These are phyloP conservation scores for Naganishia antarctica DNA, from an alignment of 768 basidiomycete genomes.

Conservation along the genomic window DNA sequence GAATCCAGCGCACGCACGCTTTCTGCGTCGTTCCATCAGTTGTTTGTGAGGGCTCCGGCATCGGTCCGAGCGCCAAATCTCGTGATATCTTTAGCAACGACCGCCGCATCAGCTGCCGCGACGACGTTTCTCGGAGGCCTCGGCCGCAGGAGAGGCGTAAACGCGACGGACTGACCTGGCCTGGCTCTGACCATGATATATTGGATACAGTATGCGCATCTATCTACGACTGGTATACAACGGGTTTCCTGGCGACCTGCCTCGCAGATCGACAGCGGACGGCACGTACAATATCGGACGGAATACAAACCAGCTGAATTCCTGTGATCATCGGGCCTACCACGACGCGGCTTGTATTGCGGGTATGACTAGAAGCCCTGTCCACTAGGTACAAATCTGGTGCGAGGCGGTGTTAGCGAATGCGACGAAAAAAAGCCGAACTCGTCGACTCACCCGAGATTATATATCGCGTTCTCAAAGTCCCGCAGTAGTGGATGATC, in stretches of 20 bases:
- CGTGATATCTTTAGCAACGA: neutral
- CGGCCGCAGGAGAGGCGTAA: neutral
- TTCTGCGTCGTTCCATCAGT: too few relatives aligned
- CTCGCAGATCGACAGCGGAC: neutral
- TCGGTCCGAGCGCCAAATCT: neutral
- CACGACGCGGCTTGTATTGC: too few relatives aligned
- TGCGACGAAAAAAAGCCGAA: neutral
- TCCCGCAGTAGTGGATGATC: constrained; percentile 32
- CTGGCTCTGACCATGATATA: neutral
- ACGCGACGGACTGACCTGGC: neutral
- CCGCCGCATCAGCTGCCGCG: neutral
- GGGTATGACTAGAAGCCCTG: constrained; percentile 32
- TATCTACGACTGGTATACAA: neutral
- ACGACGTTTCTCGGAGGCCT: neutral
- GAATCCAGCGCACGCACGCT: too few relatives aligned
- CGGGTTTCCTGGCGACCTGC: neutral
- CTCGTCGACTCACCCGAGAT: constrained; percentile 30
- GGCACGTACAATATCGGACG: too few relatives aligned
- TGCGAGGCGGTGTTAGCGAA: neutral
- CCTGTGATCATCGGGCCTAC: too few relatives aligned
- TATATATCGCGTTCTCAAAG: constrained; percentile 42
- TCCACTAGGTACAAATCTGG: constrained; percentile 38
- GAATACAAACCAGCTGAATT: too few relatives aligned
- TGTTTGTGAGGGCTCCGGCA: neutral
- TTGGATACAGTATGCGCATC: constrained; percentile 3